Percentiles rank a stretch among this genome's conserved stretches.
Conservation (phyloP, 805 yeast species). For the Diddensiella caesifluorescens region DNA sequence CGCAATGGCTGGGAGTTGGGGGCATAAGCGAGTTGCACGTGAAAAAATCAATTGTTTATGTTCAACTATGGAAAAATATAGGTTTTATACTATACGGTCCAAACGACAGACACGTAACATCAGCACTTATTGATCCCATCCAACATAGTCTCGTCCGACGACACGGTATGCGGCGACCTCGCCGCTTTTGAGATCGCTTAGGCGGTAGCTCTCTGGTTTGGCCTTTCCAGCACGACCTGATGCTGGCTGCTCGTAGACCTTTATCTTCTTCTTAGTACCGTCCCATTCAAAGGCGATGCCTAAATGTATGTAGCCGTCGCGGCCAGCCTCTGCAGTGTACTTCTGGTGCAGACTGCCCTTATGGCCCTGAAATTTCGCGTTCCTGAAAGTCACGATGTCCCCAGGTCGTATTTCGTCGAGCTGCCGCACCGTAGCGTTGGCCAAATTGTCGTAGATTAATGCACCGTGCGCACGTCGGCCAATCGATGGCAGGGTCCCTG, state of each 20-base stretch:
- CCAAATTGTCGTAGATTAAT: slow-evolving; percentile 54
- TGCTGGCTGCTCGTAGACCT: slow-evolving; percentile 28
- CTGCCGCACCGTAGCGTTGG: slow-evolving; percentile 46
- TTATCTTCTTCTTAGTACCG: slow-evolving; percentile 47
- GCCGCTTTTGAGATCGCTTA: slow-evolving; percentile 74
- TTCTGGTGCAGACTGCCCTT: slow-evolving; percentile 51
- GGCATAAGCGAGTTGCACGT: neutral
- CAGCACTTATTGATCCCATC: slow-evolving; percentile 48
- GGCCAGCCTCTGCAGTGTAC: slow-evolving; percentile 54
- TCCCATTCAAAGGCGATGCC: slow-evolving; percentile 73
- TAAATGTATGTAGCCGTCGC: slow-evolving; percentile 45
- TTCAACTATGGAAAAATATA: neutral
- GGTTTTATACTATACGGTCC: neutral
- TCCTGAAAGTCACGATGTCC: slow-evolving; percentile 71
- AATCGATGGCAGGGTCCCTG: slow-evolving; percentile 49
- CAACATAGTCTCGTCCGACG: slow-evolving; percentile 65
- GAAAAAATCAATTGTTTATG: neutral
- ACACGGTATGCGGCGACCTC: slow-evolving; percentile 73
- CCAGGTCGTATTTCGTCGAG: slow-evolving; percentile 71
- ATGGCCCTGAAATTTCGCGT: slow-evolving; percentile 68
- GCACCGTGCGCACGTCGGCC: slow-evolving; percentile 71
- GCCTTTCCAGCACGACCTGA: slow-evolving; percentile 36
- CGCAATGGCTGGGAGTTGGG: too few relatives aligned
- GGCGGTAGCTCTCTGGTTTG: slow-evolving; percentile 55
- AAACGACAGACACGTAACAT: slow-evolving; percentile 1